Conservation (phyloP, 495 filamentous ascomycete genomes). For the Cercophora scortea region DNA sequence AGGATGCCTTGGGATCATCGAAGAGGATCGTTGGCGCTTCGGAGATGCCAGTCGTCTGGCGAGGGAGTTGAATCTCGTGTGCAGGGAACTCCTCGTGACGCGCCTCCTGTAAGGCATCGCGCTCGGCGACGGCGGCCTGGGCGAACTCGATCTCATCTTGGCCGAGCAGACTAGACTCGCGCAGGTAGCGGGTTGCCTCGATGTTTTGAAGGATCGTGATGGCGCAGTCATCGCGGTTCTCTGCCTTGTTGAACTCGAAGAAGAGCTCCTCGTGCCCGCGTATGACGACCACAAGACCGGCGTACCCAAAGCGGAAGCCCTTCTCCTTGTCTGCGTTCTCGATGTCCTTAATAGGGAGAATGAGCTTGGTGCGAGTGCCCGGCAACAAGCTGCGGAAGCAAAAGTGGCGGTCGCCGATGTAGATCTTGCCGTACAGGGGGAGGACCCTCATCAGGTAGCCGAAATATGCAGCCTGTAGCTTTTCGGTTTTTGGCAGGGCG, state of each 20-base stretch:
- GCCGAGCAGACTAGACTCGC: constrained; percentile 62
- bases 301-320: constrained; percentile 87
- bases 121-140: constrained; percentile 73
- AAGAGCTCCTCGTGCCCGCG: constrained; percentile 94
- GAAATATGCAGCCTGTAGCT: constrained; percentile 85
- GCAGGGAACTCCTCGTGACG: constrained; percentile 52
- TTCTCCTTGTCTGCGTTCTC: constrained; percentile 94
- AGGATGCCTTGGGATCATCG: constrained; percentile 85
- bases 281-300: constrained; percentile 84
- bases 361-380: constrained; percentile 87
- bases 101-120: constrained; percentile 74
- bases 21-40: constrained; percentile 72
- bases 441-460: constrained; percentile 80
- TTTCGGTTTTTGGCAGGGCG: constrained; percentile 74
- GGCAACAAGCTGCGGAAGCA: constrained; percentile 90
- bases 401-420: constrained; percentile 81
- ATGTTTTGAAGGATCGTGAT: constrained; percentile 71
- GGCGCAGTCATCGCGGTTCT: constrained; percentile 79
- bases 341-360: constrained; percentile 84
- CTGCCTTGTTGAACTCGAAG: constrained; percentile 78
- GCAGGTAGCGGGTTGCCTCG: constrained; percentile 62
- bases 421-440: constrained; percentile 94
- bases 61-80: constrained; percentile 51
- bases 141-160: constrained; percentile 63
- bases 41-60: constrained; percentile 38